Evolutionary conservation across 202 grass and related monocot genomes (phyloP), one percentile per base, ranked within the genome.

Genomic region (Schoenoplectus tabernaemontani): DNA sequence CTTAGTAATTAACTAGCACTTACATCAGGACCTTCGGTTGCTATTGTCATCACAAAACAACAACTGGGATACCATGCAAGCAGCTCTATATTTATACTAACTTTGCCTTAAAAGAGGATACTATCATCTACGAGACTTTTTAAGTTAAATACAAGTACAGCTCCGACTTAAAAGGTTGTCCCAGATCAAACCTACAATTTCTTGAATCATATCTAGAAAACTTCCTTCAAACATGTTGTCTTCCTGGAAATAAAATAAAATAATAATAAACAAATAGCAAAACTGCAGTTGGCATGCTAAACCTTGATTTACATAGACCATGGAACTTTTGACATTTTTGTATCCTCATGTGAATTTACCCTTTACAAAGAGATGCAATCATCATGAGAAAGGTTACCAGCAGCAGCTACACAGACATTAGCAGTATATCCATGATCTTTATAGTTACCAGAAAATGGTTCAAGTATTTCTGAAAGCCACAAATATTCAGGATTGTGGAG

Each of bases 151-250:
- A 22, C 5, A 42, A 56, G 56, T 16, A 57, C 32, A 24, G 20
- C 46, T 54, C 8, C 47, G 32, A 41, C 59, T 39, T 44, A 86
- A 60, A 26, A 82, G 82, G 44, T 83, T 42, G 6, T 59, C 59
- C 85, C 79, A 82, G 13, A 86, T 83, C 13, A 86, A 57, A 36
- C 68, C 42, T 10, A 82, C 19, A 2, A 59, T 46, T 44, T 82
- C 85, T 76, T 69, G 79, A 54, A 86, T 22, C 38, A 53, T 61
- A 37, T 51, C 50, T 43, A 61, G 9, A 26, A 70, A 4, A 39
- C n/a, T 77, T 26, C 61, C 75, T 77, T 76, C 34, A 15, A 9
- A 32, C 19, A 86, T 13, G 15, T 59, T 41, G 19, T 54, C 69
- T 43, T 78, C 71, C 85, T 86, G 79, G 11, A 59, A 65, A 46